A percentile compares a stretch with the other conserved stretches of the same genome.
These are phyloP conservation scores for Nitzschia sp. DNA, from an alignment of 108 stramenopile species.

Conservation along the genomic window DNA sequence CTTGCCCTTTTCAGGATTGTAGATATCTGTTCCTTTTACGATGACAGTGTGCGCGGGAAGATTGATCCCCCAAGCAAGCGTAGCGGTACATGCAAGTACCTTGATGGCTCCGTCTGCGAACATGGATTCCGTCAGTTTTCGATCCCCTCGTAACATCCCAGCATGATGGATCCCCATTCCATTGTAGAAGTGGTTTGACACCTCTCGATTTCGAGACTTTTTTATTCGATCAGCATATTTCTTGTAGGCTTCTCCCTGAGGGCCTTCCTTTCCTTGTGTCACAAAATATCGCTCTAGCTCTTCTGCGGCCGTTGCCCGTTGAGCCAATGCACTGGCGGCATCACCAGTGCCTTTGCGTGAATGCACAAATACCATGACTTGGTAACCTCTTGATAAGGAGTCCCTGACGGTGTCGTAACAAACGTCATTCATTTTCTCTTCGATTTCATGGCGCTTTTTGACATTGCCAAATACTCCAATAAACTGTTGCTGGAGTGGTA, in stretches of 20 bases:
- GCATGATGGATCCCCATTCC: constrained; percentile 99
- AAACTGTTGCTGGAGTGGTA: constrained; percentile 96
- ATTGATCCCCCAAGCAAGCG: constrained; percentile 97
- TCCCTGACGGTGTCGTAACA: constrained; percentile 90
- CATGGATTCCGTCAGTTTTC: constrained; percentile 93
- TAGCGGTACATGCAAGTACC: constrained; percentile 97
- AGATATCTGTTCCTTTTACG: constrained; percentile 98
- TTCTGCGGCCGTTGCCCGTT: constrained; percentile 63
- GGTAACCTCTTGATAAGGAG: constrained; percentile 90
- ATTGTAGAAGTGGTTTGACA: constrained; percentile 82
- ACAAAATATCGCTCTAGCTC: constrained; percentile 71
- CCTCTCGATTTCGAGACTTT: constrained; percentile 89
- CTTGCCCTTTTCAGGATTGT: constrained; percentile 98
- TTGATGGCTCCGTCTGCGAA: constrained; percentile 96
- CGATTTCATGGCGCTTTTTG: constrained; percentile 64
- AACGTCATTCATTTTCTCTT: constrained; percentile 90
- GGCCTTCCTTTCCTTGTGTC: constrained; percentile 55
- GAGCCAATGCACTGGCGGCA: constrained; percentile 83
- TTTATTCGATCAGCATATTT: constrained; percentile 66
- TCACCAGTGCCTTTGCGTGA: constrained; percentile 94
- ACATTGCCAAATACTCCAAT: constrained; percentile 87
- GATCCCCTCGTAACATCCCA: constrained; percentile 97
- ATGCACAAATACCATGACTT: constrained; percentile 99
- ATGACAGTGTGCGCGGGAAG: constrained; percentile 95
- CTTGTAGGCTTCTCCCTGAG: constrained; percentile 53